Conservation (phyloP, 108 stramenopile genomes). For the Mayamaea pseudoterrestris region DNA sequence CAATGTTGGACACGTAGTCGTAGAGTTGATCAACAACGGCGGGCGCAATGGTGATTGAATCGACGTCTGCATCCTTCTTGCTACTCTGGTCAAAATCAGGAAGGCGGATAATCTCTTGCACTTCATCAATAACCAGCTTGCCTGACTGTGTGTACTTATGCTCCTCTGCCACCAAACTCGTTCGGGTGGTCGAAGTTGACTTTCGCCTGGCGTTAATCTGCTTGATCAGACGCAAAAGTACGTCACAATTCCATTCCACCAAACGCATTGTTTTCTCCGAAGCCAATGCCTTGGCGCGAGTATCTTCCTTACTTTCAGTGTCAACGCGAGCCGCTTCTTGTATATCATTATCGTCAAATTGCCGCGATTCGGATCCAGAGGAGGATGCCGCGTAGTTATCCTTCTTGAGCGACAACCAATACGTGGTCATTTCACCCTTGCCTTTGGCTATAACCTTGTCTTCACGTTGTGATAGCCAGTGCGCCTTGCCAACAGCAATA, state of each 20-base stretch:
- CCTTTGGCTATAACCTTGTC: not conserved
- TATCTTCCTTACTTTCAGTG: too few species aligned
- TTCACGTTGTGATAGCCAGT: not conserved
- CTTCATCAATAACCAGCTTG: constrained; percentile 15
- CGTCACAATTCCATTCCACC: constrained; percentile 19
- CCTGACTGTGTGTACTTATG: too few species aligned
- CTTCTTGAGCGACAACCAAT: not conserved
- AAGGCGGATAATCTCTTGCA: constrained; percentile 18
- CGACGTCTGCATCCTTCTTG: constrained; percentile 2
- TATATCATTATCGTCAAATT: too few species aligned
- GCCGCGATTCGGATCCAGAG: too few species aligned
- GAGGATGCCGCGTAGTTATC: too few species aligned
- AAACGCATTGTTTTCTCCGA: constrained; percentile 8
- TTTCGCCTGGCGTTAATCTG: constrained; percentile 7
- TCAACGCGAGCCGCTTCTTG: too few species aligned
- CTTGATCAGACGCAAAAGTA: constrained; percentile 7
- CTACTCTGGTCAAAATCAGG: constrained; percentile 19
- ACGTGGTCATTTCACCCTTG: not conserved
- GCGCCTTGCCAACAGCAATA: not conserved
- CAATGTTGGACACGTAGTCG: constrained; percentile 2
- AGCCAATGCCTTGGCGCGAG: too few species aligned
- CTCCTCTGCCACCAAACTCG: too few species aligned
- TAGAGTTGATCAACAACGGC: constrained; percentile 5
- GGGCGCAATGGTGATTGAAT: not conserved
- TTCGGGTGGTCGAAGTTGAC: too few species aligned